Base-by-base conservation (phyloP, 2,329 filamentous ascomycete genomes). In the Neopestalotiopsis sp. region DNA sequence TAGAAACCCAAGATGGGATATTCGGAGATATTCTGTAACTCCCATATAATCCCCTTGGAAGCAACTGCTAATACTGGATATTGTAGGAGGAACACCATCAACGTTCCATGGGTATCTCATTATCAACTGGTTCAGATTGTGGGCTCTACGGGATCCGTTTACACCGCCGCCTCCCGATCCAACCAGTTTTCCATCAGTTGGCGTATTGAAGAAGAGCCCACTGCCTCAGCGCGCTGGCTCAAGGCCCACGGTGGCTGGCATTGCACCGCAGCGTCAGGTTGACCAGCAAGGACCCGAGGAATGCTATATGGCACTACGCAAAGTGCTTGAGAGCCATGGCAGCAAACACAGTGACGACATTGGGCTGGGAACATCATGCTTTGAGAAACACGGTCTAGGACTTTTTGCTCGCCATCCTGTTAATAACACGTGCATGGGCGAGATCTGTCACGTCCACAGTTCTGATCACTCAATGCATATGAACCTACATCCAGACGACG, bases 341-440 rank as follows among this genome's bases (percentile, higher is more conserved):
- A 72, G 76, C 1, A 74, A 74, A n/a, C 80, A 84, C 73, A 84
- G 84, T 2, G 79, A 81, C 1, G 79, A 79, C 17, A 84, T 92
- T 68, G 87, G 85, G 75, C 88, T 90, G 9, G 91, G 88, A 0
- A 91, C 87, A 1, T 94, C 91, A 1, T 95, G 92, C 76, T 90
- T 96, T 73, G 94, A 96, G 79, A 95, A 95, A 82, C 91, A 95
- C 76, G 92, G 92, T 57, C 86, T 93, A 5, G 93, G 91, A 0
- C 85, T 97, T 0, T 96, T 95, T 79, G 87, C 91, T 1, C 84
- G 82, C 2, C 84, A 87, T 65, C 90, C 91, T 0, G 83, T 91
- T 71, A 91, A 91, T 76, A 87, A 88, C 38, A 93, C 90, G 12
- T 94, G 91, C 74, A 88, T 91, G 73, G 93, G 93, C n/a, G 94